Evolutionary conservation across 768 basidiomycete genomes (phyloP), one percentile per base, ranked within the genome.

Genomic region (Saitozyma podzolica): DNA sequence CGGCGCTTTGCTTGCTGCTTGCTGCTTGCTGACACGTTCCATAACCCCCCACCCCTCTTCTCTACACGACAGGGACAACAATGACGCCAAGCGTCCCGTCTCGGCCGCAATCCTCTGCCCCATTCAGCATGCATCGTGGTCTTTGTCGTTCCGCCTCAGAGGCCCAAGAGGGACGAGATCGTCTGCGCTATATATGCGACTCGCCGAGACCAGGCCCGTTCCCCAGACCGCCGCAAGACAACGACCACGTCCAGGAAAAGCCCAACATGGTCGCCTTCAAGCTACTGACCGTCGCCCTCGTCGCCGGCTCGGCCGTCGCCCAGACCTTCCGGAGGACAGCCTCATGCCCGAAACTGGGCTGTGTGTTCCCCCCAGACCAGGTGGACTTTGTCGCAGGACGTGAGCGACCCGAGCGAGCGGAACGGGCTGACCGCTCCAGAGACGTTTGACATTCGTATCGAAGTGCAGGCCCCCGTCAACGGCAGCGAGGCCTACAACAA

Each of bases 391-490:
- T 51, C 20, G 9, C 8, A 14, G n/a, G 16, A 7, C 37, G 45
- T 9, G 14, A 3, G 45, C 6, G 45, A 47, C n/a, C 13, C 45
- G 45, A 17, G 11, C 45, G 11, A 13, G 45, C 45, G n/a, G 6
- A 47, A 6, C n/a, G 45, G 2, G 13, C 45, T 17, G 45, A 11
- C n/a, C 41, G 69, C 78, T 20, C 75, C 73, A 42, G 68, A 72
- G 59, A 64, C 70, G 2, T 72, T 72, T 45, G 70, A 69, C 52
- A 61, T 70, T 50, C 56, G 66, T 9, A 56, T 69, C 37, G 66
- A 77, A 62, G 70, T 80, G 9, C 81, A 82, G 47, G 81, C 81
- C 1, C 81, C 81, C 17, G 64, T 75, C 8, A 82, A 82, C 67
- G 81, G 81, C 13, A 67, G 78, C 1, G 70, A 77, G 50, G 75